These are phyloP conservation scores for Zizania latifolia DNA, from an alignment of 176 grass and related monocot genomes.

Conservation along the genomic window DNA sequence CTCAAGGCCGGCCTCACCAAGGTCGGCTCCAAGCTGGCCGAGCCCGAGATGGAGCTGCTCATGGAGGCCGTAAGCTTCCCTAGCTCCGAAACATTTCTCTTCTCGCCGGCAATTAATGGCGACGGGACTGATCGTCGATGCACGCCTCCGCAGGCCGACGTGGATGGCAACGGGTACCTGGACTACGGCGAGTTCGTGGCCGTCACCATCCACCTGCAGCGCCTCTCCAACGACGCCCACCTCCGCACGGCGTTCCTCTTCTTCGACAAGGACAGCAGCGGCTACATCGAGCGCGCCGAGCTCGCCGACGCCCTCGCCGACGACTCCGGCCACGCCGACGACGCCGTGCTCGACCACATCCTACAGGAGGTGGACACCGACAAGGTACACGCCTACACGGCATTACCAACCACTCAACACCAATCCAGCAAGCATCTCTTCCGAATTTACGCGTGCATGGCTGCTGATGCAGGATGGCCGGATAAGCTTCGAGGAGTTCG, in stretches of 20 bases:
- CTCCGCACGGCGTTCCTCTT: slow-evolving; percentile 88
- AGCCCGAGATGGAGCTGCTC: slow-evolving; percentile 90
- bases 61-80: slow-evolving; percentile 77
- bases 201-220: slow-evolving; percentile 85
- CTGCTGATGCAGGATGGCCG: slow-evolving; percentile 47
- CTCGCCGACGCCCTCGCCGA: slow-evolving; percentile 67
- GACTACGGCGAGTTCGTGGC: slow-evolving; percentile 97
- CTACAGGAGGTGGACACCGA: slow-evolving; percentile 73
- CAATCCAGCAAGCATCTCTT: no score
- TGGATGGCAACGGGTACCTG: slow-evolving; percentile 83
- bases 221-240: slow-evolving; percentile 86
- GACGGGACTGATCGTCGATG: background rate
- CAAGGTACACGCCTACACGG: no score
- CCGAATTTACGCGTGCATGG: background rate
- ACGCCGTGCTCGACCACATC: slow-evolving; percentile 58
- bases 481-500: slow-evolving; percentile 78
- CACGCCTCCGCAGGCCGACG: slow-evolving; percentile 52
- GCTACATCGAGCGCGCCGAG: slow-evolving; percentile 75
- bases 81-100: background rate
- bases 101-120: background rate
- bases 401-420: no score
- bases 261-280: slow-evolving; percentile 86
- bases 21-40: slow-evolving; percentile 72
- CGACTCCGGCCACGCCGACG: slow-evolving; percentile 55
- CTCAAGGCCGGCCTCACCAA: slow-evolving; percentile 77